These are phyloP conservation scores for Spathaspora sp. DNA, from an alignment of 805 yeast genomes.

Conservation along the genomic window DNA sequence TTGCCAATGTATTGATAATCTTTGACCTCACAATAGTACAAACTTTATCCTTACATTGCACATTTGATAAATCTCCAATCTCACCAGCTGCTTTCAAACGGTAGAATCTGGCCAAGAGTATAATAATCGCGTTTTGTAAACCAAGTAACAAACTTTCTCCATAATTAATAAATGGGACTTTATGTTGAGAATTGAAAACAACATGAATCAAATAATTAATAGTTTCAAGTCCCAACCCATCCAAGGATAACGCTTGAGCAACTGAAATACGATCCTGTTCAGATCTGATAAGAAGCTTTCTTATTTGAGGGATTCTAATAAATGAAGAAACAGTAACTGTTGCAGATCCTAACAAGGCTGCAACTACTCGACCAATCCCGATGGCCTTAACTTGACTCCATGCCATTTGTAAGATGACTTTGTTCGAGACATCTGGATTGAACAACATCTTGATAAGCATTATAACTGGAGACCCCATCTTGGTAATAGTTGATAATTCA, in stretches of 20 bases:
- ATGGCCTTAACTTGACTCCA: conserved; percentile 29
- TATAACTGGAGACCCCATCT: conserved; percentile 25
- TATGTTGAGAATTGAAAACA: conserved; percentile 32
- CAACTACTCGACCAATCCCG: conserved; percentile 30
- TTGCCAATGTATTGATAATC: conserved; percentile 23
- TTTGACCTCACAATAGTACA: conserved; percentile 10
- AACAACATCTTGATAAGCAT: conserved; percentile 29
- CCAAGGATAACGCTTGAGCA: conserved; percentile 34
- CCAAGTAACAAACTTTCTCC: conserved; percentile 40
- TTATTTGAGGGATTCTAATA: conserved; percentile 39
- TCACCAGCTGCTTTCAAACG: conserved; percentile 15
- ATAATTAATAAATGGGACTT: conserved; percentile 33
- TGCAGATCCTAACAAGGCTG: conserved; percentile 28
- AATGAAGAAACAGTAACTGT: conserved; percentile 37
- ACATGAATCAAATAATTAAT: conserved; percentile 36
- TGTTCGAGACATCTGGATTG: conserved; percentile 38
- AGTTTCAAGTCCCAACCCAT: conserved; percentile 33
- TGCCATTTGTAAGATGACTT: conserved; percentile 34
- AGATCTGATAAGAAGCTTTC: conserved; percentile 22
- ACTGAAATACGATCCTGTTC: conserved; percentile 23
- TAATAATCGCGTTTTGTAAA: conserved; percentile 34
- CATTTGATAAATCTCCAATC: conserved; percentile 10
- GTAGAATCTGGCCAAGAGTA: conserved; percentile 33
- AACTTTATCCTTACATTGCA: conserved; percentile 13
- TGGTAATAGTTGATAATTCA: background rate